phyloP scores from a whole-genome alignment of 1,139 yeast species.

The Lodderomyces oxycetoniae region DNA sequence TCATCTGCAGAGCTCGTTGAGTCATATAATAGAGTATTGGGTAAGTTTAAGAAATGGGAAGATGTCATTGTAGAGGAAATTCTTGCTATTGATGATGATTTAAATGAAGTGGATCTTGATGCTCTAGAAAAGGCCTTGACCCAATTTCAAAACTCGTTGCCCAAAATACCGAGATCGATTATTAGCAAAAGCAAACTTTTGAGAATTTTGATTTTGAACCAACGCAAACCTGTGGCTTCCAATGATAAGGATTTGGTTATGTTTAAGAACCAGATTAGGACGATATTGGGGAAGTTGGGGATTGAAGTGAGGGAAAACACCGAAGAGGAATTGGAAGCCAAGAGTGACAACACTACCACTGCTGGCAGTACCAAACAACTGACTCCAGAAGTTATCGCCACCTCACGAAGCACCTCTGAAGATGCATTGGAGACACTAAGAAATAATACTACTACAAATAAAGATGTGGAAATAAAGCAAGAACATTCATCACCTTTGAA shows the following conservation, averaged over 20 bases:
- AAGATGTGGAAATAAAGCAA: conserved; percentile 1
- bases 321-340: conserved; percentile 13
- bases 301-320: conserved; percentile 17
- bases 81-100: conserved; percentile 14
- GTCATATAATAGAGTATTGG: conserved; percentile 15
- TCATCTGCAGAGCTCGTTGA: conserved; percentile 19
- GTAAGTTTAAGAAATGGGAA: conserved; percentile 21
- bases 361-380: conserved; percentile 1
- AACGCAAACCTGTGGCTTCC: conserved; percentile 21
- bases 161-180: conserved; percentile 25
- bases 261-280: conserved; percentile 19
- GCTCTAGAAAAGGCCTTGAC: conserved; percentile 10
- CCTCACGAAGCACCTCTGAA: no score
- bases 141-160: conserved; percentile 20
- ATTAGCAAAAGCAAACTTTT: conserved; percentile 30
- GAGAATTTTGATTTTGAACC: conserved; percentile 29
- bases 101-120: conserved; percentile 13
- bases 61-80: conserved; percentile 15
- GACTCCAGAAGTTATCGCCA: conserved; percentile 3
- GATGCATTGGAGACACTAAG: no score
- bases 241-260: conserved; percentile 9
- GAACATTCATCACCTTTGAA: conserved; percentile 6
- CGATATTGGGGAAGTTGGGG: conserved; percentile 21
- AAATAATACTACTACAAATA: conserved; percentile 1
- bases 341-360: neutral